These are phyloP conservation scores for Scheffersomyces illinoinensis DNA, from an alignment of 1,139 yeast species.

Conservation along the genomic window DNA sequence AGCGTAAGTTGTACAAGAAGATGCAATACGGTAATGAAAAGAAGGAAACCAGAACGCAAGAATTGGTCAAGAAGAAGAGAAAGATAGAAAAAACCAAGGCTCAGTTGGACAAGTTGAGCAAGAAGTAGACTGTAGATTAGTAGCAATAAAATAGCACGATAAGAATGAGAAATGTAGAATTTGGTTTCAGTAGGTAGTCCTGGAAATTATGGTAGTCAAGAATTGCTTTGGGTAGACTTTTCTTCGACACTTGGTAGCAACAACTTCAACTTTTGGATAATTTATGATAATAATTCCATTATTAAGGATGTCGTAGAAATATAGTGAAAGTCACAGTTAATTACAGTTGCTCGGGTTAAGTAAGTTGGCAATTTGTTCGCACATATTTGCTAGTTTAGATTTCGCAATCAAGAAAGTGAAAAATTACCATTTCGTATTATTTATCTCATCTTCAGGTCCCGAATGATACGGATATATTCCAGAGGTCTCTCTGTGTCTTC, in stretches of 20 bases:
- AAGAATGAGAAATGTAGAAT: neutral
- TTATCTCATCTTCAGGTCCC: neutral
- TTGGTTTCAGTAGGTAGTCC: neutral
- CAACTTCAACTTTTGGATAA: neutral
- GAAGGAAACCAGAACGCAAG: constrained; percentile 78
- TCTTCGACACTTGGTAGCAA: neutral
- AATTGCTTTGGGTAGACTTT: neutral
- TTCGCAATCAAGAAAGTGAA: neutral
- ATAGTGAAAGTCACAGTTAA: no score
- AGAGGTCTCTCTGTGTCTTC: neutral
- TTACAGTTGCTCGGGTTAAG: no score
- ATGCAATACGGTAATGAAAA: constrained; percentile 91
- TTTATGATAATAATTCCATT: neutral
- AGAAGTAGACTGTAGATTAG: constrained; percentile 13
- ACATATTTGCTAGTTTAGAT: neutral
- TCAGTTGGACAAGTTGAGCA: constrained; percentile 46
- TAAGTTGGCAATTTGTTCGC: neutral
- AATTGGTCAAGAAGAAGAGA: constrained; percentile 75
- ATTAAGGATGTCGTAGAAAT: no score
- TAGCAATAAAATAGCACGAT: neutral
- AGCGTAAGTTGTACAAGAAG: constrained; percentile 90
- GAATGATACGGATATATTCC: neutral
- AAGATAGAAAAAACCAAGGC: constrained; percentile 69
- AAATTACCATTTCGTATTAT: neutral
- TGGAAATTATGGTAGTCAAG: neutral